A percentile compares a stretch with the other conserved stretches of the same genome.
Evolutionary conservation across 129 eudicot species (phyloP).

Genomic region (Kitagawia praeruptora): DNA sequence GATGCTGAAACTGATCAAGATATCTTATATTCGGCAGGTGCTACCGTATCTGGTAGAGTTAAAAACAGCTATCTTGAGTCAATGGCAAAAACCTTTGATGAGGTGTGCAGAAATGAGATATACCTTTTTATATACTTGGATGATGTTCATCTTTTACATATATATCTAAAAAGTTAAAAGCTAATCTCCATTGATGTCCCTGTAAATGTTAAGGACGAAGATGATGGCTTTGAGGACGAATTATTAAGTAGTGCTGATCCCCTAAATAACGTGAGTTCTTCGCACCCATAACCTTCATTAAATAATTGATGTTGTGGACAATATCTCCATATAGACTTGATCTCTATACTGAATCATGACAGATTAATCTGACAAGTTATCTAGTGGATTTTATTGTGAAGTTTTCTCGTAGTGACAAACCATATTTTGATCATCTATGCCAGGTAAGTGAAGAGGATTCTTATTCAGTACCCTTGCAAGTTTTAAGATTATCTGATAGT

Average conservation of each 20-base stretch:
- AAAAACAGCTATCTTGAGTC: slow-evolving; percentile 63
- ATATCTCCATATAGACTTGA: background rate
- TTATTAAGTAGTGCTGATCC: slow-evolving; percentile 70
- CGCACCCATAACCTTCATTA: background rate
- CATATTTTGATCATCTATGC: slow-evolving; percentile 66
- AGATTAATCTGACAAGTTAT: slow-evolving; percentile 70
- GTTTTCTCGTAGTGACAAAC: slow-evolving; percentile 55
- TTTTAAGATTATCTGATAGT: background rate
- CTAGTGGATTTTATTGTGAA: slow-evolving; percentile 51
- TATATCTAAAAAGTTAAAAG: background rate
- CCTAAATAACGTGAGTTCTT: slow-evolving; percentile 66
- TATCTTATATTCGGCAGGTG: slow-evolving; percentile 33
- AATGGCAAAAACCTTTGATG: slow-evolving; percentile 75
- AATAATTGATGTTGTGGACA: background rate
- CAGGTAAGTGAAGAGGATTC: slow-evolving; percentile 42
- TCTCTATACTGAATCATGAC: slow-evolving; percentile 14
- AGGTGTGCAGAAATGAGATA: slow-evolving; percentile 25
- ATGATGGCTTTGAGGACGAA: slow-evolving; percentile 73
- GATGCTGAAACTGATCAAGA: slow-evolving; percentile 43
- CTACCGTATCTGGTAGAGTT: slow-evolving; percentile 52
- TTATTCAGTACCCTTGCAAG: background rate
- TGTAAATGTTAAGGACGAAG: slow-evolving; percentile 42
- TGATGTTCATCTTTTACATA: background rate
- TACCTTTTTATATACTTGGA: background rate
- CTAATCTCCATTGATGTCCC: slow-evolving; percentile 8